Evolutionary conservation across 805 yeast species (phyloP).

Genomic region (Candida tallmaniae): DNA sequence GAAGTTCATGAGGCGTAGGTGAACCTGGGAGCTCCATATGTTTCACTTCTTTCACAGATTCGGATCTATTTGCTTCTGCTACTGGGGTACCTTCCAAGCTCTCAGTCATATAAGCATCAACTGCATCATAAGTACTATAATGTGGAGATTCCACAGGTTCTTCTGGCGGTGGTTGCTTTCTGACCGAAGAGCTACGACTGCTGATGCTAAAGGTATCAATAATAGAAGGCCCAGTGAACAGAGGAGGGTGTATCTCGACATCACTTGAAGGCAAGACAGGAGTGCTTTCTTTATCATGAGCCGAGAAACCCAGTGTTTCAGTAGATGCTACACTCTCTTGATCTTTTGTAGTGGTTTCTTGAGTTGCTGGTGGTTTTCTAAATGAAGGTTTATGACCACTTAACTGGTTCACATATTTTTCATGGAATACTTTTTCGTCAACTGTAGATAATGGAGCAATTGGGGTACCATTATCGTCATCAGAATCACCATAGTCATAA

Average conservation of each 20-base stretch:
- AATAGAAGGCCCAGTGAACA: not conserved
- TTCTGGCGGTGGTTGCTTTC: constrained; percentile 2
- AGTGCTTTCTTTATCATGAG: not conserved
- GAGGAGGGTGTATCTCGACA: not conserved
- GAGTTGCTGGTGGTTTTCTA: constrained; percentile 32
- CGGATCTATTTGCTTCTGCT: not conserved
- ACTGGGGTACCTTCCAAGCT: constrained; percentile 3
- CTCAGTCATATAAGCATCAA: constrained; percentile 23
- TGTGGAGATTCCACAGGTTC: constrained; percentile 21
- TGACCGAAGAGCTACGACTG: not conserved
- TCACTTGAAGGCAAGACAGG: not conserved
- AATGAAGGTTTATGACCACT: constrained; percentile 29
- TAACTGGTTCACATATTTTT: constrained; percentile 18
- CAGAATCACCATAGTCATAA: constrained; percentile 9
- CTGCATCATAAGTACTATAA: constrained; percentile 28
- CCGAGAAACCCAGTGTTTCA: not conserved
- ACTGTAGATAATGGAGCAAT: constrained; percentile 20
- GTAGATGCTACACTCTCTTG: not conserved
- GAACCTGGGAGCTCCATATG: not conserved
- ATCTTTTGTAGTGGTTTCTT: not conserved
- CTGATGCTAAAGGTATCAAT: not conserved
- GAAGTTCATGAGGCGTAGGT: constrained; percentile 10
- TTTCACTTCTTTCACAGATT: not conserved
- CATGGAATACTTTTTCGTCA: constrained; percentile 20
- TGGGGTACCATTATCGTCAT: constrained; percentile 16